Evolutionary conservation across 352 stramenopile species (phyloP), one percentile per base, ranked within the genome.

Genomic region (Phytophthora pluvialis): DNA sequence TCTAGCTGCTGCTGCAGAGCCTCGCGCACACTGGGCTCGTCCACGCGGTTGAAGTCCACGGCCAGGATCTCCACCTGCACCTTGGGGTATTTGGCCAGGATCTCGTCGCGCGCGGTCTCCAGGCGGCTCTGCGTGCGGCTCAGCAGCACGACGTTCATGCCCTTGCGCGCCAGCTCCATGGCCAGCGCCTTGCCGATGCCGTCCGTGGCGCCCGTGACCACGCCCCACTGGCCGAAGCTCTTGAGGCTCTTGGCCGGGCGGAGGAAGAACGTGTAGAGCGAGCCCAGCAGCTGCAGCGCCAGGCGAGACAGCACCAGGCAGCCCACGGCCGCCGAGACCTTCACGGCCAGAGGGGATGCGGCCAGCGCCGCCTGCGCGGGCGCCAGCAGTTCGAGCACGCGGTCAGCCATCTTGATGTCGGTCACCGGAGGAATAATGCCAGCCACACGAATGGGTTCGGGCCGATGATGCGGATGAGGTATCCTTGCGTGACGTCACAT

Each of bases 101-200:
- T 98, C 86, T 99, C 97, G 59, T 90, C 83, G 25, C 91, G 90
- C 11, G 92, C 90, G 15, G 97, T 91, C 61, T 98, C 80, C 10
- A 99, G 88, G 67, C 98, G 98, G 45, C 88, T 83, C 76, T 99
- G 94, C 33, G 97, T 99, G 66, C 98, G 92, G 54, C 91, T 98
- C 73, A 99, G 98, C 49, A 99, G 88, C 52, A 99, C 78, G 21
- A 99, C 81, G 72, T 97, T 99, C 73, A 99, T 89, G 29, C 97
- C 97, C 73, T 98, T 97, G 73, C 98, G 97, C 13, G 97, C 97
- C 21, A 99, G 83, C 70, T 98, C 93, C 63, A 99, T 82, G 46
- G 88, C 90, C 25, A 95, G 89, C 26, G 86, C 90, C 74, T 97
- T 97, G 68, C 91, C 92, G 62, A 97, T 97, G 67, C 92, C 92